Conservation (phyloP, 176 grass and related monocot genomes). For the Carex cristatella region DNA sequence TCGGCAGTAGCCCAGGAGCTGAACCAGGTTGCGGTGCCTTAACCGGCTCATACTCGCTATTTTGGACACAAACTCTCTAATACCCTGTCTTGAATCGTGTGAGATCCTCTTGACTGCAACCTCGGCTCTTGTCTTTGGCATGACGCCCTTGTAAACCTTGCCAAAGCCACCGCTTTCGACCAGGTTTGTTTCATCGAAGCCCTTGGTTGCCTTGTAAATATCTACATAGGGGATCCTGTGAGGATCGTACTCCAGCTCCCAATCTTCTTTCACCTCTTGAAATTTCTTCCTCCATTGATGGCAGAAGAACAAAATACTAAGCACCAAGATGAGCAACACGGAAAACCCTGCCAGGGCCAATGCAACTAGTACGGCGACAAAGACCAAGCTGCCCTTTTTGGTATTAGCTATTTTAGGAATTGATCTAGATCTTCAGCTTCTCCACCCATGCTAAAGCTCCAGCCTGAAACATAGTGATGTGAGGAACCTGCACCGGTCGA, state of each 20-base stretch:
- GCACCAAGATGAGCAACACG: constrained; percentile 5
- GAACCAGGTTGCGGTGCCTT: constrained; percentile 45
- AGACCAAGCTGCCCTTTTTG: background rate
- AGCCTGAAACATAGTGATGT: constrained; percentile 35
- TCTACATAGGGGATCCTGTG: constrained; percentile 46
- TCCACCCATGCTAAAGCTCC: constrained; percentile 39
- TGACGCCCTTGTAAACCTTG: constrained; percentile 41
- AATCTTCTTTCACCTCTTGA: constrained; percentile 49
- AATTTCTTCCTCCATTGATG: constrained; percentile 17
- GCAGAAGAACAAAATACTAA: background rate
- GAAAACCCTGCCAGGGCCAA: constrained; percentile 22
- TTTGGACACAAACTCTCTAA: constrained; percentile 47
- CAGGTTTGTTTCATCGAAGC: constrained; percentile 28
- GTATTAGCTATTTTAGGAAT: constrained; percentile 23
- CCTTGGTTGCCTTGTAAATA: constrained; percentile 48
- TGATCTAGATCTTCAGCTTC: constrained; percentile 34
- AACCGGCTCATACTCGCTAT: constrained; percentile 39
- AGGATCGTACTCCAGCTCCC: constrained; percentile 47
- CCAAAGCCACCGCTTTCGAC: constrained; percentile 52
- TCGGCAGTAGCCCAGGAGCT: constrained; percentile 44
- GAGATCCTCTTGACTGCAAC: constrained; percentile 43
- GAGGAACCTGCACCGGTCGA: constrained; percentile 38
- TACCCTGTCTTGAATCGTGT: constrained; percentile 34
- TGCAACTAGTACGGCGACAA: background rate
- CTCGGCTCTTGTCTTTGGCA: constrained; percentile 24